Base-by-base conservation (phyloP, 169 alveolate species). In the Babesia caballi region DNA sequence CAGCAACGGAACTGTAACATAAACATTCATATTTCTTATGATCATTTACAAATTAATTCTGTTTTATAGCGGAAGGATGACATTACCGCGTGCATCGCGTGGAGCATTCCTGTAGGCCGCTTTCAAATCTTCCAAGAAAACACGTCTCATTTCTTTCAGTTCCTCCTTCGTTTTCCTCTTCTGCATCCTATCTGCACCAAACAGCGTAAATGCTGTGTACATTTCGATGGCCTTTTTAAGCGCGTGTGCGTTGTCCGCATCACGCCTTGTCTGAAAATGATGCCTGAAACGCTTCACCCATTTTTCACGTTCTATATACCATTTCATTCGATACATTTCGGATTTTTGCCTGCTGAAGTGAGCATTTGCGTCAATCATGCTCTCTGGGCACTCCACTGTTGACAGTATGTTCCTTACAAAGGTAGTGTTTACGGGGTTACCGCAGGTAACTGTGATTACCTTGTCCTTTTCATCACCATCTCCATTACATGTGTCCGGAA, bases 171-270 rank as follows among this genome's bases (percentile, higher is more conserved):
- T 19, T 21, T 28, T 6, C 28, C 19, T 32, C 44, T 46, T 30
- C 28, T 17, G 23, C 5, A 46, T 11, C 28, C 36, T 7, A 3
- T 65, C 44, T 0, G 27, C 15, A 4, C 49, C 71, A 11, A 33
- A 17, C 30, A 36, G 12, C 3, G 4, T 51, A 51, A 49, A 76
- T 14, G 25, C 38, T 6, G 63, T 78, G 51, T 78, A 68, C 83
- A 78, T 59, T 35, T 78, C 87, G 21, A 78, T 47, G 0, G 83
- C 85, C 70, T 68, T 57, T 30, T 78, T 56, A 2, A 78, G 65
- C 19, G 27, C 57, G 40, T 78, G 59, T 8, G 83, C 87, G 17
- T 49, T 36, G 25, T 54, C 23, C 23, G 87, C 87, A 44, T 78
- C 83, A 21, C 30, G 41, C 36, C 69, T 70, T 27, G 19, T 69